Base-by-base conservation (phyloP, 306 rosid species). In the Quercus agrifolia region DNA sequence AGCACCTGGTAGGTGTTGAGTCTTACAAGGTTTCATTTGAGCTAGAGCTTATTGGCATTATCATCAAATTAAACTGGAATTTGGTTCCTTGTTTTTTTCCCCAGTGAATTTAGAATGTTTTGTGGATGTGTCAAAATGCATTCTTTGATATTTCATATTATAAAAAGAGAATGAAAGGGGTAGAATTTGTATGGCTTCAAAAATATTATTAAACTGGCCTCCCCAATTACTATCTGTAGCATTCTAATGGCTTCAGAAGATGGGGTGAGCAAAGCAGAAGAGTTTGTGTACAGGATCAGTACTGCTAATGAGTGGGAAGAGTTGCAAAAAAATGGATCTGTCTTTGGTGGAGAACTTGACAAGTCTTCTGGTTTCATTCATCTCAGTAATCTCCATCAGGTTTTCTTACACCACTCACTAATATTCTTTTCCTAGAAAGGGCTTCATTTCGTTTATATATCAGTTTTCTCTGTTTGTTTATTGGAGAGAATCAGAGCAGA, bases 341-440 rank as follows among this genome's bases (percentile, higher is more conserved):
- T 2, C 78, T 85, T 66, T 64, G 94, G 97, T 28, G 93, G 95
- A 15, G 83, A 88, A 0, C 88, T 91, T 76, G 98, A 94, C 77
- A 91, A 83, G 73, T 77, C 85, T 68, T 87, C 93, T 41, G 85
- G 83, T 35, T 94, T 92, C 89, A 87, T 94, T 79, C 98, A 94
- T 85, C 97, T 94, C 62, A 92, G 97, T 90, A 77, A 80, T 57
- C 97, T 89, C 79, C 73, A 82, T 44, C 98, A 94, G 94, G 97
- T 94, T 38, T 81, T 80, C 59, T 62, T 17, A n/a, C 30, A 35
- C 79, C 54, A 12, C 15, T 1, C 54, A 49, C 5, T 11, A 23
- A 23, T 59, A 59, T 20, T 59, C 33, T 23, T 59, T 12, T 27
- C 33, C 25, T 21, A 27, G 5, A 23, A 59, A 9, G 67, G 33